Base-by-base conservation (phyloP, 768 basidiomycete species). In the Mycena capillaripes region DNA sequence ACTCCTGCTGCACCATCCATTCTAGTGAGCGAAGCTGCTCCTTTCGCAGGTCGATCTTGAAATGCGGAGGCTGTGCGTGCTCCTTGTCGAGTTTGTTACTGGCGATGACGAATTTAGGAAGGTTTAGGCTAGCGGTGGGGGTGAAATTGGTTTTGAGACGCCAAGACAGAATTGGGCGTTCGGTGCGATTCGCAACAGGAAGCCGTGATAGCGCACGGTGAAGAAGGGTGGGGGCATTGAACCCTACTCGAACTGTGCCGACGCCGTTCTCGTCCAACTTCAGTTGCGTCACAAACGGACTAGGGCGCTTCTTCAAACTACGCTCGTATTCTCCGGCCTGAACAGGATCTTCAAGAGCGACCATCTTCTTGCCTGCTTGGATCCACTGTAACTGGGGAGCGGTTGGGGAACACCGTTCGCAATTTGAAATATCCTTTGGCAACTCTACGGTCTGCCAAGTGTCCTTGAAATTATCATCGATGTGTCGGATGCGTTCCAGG, bases 281-380 rank as follows among this genome's bases (percentile, higher is more conserved):
- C 34, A 97, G 87, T 78, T 97, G 95, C 0, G 96, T 94, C 62
- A 97, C 89, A 79, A 98, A 96, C 0, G 97, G 92, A 55, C 86
- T 90, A 0, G 97, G 97, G 23, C 97, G 91, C 66, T 88, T 86
- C 83, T 98, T 98, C 67, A 98, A 86, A 25, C 92, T 88, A 62
- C 95, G 91, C 79, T 98, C 97, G 78, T 95, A 98, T 77, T 92
- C 89, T 8, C 96, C 96, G 50, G 97, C 97, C 78, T 97, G 90
- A 14, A 91, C 85, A 21, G 94, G 88, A 77, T 98, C 95, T 77
- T 98, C 97, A 36, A 96, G 84, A 0, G 95, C 91, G 25, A 89
- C 80, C 21, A 92, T 84, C 73, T 89, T 90, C 77, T 90, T 92
- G 48, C 87, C 88, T 8, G 83, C 81, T 73, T 88, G 89, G 14